Conservation (phyloP, 2,329 filamentous ascomycete species). For the Trichoderma sp. region DNA sequence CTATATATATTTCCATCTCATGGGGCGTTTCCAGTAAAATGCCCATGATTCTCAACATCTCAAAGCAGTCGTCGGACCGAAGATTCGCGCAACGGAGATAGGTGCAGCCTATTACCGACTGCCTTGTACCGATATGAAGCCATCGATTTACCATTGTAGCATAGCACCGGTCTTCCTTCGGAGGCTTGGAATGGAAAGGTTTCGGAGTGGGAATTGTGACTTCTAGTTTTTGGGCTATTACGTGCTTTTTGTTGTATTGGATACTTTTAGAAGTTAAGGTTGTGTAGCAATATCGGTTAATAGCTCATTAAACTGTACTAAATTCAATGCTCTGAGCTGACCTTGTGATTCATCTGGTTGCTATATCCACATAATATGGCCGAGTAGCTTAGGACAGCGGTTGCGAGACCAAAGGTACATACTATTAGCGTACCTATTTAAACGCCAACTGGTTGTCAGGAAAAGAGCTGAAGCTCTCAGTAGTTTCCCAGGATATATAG, state of each 20-base stretch:
- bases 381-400: not conserved
- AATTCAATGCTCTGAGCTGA: not conserved
- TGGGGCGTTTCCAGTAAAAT: not conserved
- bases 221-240: not conserved
- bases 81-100: not conserved
- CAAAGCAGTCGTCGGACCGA: not conserved
- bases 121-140: not conserved
- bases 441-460: not conserved
- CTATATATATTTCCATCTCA: not conserved
- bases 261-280: not conserved
- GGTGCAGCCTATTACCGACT: not conserved
- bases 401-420: too few relatives aligned
- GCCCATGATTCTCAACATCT: not conserved
- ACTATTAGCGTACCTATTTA: not conserved
- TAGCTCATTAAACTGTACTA: not conserved
- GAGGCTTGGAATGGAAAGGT: not conserved
- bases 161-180: constrained; percentile 9
- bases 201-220: not conserved
- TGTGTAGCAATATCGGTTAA: not conserved
- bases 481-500: not conserved
- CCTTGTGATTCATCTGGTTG: not conserved
- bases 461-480: not conserved
- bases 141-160: not conserved
- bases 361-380: not conserved
- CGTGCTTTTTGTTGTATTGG: not conserved